Conservation (phyloP, 352 stramenopile genomes). For the Phytophthora palmivora region DNA sequence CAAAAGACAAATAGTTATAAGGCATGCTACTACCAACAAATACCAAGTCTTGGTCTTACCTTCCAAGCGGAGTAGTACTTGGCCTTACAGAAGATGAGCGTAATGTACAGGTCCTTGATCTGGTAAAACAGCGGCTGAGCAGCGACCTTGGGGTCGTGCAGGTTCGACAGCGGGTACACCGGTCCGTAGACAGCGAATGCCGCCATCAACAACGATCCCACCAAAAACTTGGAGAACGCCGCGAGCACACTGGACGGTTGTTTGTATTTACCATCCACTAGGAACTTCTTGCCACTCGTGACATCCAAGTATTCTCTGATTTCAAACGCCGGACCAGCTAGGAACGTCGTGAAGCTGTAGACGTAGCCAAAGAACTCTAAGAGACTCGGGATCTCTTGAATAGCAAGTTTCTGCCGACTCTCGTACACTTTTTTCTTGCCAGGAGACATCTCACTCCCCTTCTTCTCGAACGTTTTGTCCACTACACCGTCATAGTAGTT, state of each 20-base stretch:
- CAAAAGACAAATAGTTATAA: too few species aligned
- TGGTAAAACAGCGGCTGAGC: constrained; percentile 65
- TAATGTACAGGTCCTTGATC: constrained; percentile 88
- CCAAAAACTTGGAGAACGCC: constrained; percentile 80
- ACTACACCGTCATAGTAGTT: constrained; percentile 96
- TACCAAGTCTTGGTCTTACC: constrained; percentile 46
- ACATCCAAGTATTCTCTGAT: constrained; percentile 93
- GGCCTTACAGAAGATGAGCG: constrained; percentile 89
- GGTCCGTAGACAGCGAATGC: constrained; percentile 57
- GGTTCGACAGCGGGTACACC: constrained; percentile 58
- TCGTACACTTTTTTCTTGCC: constrained; percentile 42
- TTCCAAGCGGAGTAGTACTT: constrained; percentile 99
- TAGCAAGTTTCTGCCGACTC: constrained; percentile 62
- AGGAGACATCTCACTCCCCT: constrained; percentile 25
- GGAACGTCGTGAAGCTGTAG: constrained; percentile 96
- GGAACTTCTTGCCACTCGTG: constrained; percentile 66
- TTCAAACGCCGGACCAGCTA: constrained; percentile 96
- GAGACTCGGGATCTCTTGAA: constrained; percentile 87
- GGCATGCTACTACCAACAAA: too few species aligned
- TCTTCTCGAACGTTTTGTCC: constrained; percentile 53
- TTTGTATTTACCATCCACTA: constrained; percentile 53
- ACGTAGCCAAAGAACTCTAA: constrained; percentile 97
- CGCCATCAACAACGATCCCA: constrained; percentile 73
- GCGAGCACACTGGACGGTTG: constrained; percentile 69
- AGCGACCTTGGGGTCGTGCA: constrained; percentile 53